These are phyloP conservation scores for Raphanus raphanistrum DNA, from an alignment of 345 rosid genomes.

Conservation along the genomic window DNA sequence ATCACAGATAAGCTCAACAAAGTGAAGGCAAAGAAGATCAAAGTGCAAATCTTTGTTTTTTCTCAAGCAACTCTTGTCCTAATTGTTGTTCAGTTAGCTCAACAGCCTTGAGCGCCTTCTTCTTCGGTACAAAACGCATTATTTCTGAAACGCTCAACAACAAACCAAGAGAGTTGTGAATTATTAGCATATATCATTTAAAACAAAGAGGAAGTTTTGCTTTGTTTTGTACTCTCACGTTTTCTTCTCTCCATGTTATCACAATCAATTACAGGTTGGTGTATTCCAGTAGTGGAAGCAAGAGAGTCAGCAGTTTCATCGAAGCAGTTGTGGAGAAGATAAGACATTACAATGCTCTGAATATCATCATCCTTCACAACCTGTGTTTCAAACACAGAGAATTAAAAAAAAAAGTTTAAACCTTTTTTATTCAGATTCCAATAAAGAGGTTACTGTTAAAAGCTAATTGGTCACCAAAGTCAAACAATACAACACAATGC, in stretches of 20 bases:
- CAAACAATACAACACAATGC: conserved; percentile 21
- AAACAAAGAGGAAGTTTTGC: no score
- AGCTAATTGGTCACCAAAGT: no score
- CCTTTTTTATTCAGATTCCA: conserved; percentile 45
- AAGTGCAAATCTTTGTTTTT: conserved; percentile 77
- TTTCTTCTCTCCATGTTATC: conserved; percentile 84
- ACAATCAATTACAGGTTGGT: conserved; percentile 62
- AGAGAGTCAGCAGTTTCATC: conserved; percentile 84
- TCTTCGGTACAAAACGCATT: conserved; percentile 58
- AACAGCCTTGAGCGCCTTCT: conserved; percentile 80
- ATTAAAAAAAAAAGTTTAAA: conserved; percentile 71
- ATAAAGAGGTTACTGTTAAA: no score
- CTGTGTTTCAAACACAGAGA: conserved; percentile 43
- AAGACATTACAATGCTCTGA: conserved; percentile 71
- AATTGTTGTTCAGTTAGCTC: conserved; percentile 82
- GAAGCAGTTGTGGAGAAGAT: conserved; percentile 89
- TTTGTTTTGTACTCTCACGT: conserved; percentile 58
- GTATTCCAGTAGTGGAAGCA: conserved; percentile 58
- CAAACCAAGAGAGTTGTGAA: no score
- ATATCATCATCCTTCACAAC: conserved; percentile 62
- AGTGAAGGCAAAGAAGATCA: conserved; percentile 89
- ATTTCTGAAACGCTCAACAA: no score
- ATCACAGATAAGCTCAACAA: conserved; percentile 66
- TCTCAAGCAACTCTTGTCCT: conserved; percentile 69
- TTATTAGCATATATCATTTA: no score